Evolutionary conservation across 192 early-diverging fungal genomes (phyloP), one percentile per base, ranked within the genome.

Genomic region (Coemansia javaensis): DNA sequence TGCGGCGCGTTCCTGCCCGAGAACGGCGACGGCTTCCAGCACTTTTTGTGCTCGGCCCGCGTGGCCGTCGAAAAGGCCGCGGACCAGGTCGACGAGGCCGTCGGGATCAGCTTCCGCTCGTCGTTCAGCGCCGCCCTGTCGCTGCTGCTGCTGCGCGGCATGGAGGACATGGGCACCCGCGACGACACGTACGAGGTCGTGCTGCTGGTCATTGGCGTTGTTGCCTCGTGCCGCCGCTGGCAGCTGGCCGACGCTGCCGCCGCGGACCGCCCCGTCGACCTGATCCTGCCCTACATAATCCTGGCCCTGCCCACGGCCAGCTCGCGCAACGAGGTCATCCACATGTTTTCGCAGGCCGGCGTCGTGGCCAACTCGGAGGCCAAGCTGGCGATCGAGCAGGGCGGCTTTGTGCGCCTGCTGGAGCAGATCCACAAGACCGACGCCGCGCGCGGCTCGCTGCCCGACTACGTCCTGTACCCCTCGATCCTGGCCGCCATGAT

Each of bases 101-200:
- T 84, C 18, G 90, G 91, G 3, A 76, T 94, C 40, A 85, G 82
- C 62, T 97, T 96, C 75, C 78, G 81, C 35, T 82, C 79, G 6
- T 89, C 93, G 53, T 95, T 97, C 45, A 79, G 88, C 21, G 90
- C 92, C 45, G 90, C 93, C 13, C 76, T 95, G 28, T 76, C 90
- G 8, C 77, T 83, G 34, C 83, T 82, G 18, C 74, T 97, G 31
- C 53, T 95, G 49, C 90, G 87, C 54, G 94, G 93, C 18, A 52
- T 97, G 46, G 83, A 84, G 57, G 79, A 90, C 41, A 79, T 82
- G 30, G 67, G 67, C 16, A 89, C 89, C 33, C 89, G 87, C 53
- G 82, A 82, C 7, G 78, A 79, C 18, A 86, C 89, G 0, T 82
- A 81, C 30, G 75, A 82, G 24, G 80, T 85, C 3, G 58, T 97